Base-by-base conservation (phyloP, 202 grass and related monocot species). In the Carex sylvatica region DNA sequence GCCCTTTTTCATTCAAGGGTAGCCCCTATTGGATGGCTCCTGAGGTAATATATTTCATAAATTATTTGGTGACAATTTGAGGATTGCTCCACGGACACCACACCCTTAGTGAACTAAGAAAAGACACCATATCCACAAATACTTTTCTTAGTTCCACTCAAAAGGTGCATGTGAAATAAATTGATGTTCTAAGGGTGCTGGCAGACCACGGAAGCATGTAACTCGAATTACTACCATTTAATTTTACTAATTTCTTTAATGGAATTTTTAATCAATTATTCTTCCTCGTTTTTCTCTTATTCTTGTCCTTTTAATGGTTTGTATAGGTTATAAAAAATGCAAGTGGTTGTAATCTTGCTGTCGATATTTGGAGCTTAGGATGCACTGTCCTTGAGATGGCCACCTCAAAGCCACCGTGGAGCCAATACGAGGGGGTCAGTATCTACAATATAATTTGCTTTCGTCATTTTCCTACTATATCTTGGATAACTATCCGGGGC, bases 21-120 rank as follows among this genome's bases (percentile, higher is more conserved):
- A 98, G 96, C 72, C 96, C 96, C 15, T 95, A 95, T 63, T 98
- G 96, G 96, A 98, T 98, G 96, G 96, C 96, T 87, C 96, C 96
- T 78, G 96, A 98, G 91, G 96, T 98, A 93, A 85, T 83, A 72
- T 70, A 72, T 70, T 73, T 59, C 18, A 16, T 59, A 58, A 31
- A 19, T 59, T 12, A 4, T 59, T 77, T 77, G 52, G 28, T 62
- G 49, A 6, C 20, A 84, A 73, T 55, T 71, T 59, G 60, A 74
- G 49, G 52, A 16, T 36, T 56, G 11, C 15, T 35, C 16, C 6
- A n/a, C 20, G 36, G 53, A 77, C 52, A 77, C 16, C 16, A 77
- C 35, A 77, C 16, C 31, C 8, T 31, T 6, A 40, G 36, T 40
- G 36, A 40, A 40, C 36, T 40, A 40, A 40, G 36, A 40, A 40